Evolutionary conservation across 2,329 filamentous ascomycete species (phyloP), one percentile per base, ranked within the genome.

Genomic region (Arthrobotrys musiformis): DNA sequence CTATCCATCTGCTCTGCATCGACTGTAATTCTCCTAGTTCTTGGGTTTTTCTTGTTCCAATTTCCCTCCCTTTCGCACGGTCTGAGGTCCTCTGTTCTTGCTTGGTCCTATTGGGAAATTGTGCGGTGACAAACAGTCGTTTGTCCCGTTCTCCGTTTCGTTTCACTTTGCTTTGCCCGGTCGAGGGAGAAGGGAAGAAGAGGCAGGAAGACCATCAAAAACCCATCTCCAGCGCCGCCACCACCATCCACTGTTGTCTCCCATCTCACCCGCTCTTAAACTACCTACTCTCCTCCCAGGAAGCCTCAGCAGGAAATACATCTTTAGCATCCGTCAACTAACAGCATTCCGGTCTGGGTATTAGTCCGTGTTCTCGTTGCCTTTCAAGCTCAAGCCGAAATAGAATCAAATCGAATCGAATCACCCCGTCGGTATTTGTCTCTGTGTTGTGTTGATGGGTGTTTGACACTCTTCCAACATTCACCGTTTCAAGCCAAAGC

Each of bases 391-490:
- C 15, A 17, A 22, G 28, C n/a, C n/a, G n/a, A n/a, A n/a, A n/a
- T n/a, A n/a, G n/a, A n/a, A n/a, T n/a, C n/a, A n/a, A n/a, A n/a
- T n/a, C n/a, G n/a, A n/a, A n/a, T n/a, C n/a, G n/a, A n/a, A 40
- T 35, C 22, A 9, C n/a, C 19, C 30, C 24, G 33, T 30, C 24
- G 17, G 37, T 3, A 2, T 33, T 46, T 62, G 22, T 4, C 24
- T 48, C 28, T 50, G 70, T 50, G 70, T 75, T 75, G 70, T 54
- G 62, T 67, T 50, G 63, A 63, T 68, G 62, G 62, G 54, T 63
- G 70, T 75, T 75, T 75, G 70, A 63, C 63, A 30, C 54, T 62
- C 33, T 19, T 46, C 62, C 44, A 35, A 46, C 42, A 52, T 67
- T 56, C 62, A 48, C 42, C 54, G n/a, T n/a, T n/a, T n/a, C n/a